Base-by-base conservation (phyloP, 768 basidiomycete genomes). In the Brasilioporus rufonigricans region DNA sequence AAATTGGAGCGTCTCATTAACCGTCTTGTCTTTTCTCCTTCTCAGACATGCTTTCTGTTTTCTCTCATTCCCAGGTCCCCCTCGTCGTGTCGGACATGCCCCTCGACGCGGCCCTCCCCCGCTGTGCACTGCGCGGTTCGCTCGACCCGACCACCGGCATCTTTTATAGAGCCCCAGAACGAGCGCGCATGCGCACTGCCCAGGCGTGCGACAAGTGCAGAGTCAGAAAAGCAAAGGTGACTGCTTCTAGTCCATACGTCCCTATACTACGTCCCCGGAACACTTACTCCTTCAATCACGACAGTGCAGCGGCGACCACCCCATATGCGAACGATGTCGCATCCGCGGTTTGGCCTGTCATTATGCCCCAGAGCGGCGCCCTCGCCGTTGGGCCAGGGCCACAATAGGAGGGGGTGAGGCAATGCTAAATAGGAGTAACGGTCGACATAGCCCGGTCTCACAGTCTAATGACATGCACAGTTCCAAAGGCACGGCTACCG, bases 171-270 rank as follows among this genome's bases (percentile, higher is more conserved):
- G 79, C 82, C 0, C 78, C 82, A 1, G 84, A 87, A 59, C 83
- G 85, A 53, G 80, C 85, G 1, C 78, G 86, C 0, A 70, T 86
- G 29, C 79, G 87, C 47, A 89, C 88, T 0, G 82, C 83, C 0
- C 87, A 89, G 62, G 87, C 87, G 4, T 90, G 87, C 69, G 84
- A 89, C 62, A 86, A 86, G 65, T 89, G 88, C 66, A 79, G 88
- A 14, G 76, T 76, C 1, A 72, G 87, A 47, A 91, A 89, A 67
- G 87, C 85, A 29, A 91, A 90, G 78, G 87, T 88, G 60, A 16
- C 45, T 19, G 29, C 11, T n/a, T 11, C 45, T 13, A 23, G 11
- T 23, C 40, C 21, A 10, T 13, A 39, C 19, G 11, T 2, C 38
- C 21, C 35, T 36, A 7, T 14, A 6, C 44, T 23, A 18, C 12